Evolutionary conservation across 148 eudicot genomes (phyloP), one percentile per base, ranked within the genome.

Genomic region (Pharnaceum exiguum): DNA sequence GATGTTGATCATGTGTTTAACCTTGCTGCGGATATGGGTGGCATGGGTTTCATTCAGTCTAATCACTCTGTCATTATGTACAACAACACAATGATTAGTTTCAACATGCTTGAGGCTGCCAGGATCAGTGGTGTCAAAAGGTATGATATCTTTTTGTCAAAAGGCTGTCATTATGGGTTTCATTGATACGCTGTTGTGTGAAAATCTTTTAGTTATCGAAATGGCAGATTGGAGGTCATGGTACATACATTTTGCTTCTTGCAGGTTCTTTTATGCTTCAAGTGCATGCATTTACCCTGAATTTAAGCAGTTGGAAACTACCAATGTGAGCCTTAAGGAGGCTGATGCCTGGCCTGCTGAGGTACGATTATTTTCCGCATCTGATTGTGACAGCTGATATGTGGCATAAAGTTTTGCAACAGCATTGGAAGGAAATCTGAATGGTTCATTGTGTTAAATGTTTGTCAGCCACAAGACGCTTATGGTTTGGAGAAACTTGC

Each of bases 1-100:
- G 79, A 60, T 27, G 83, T 78, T 21, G 79, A 74, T 57, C 79
- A 78, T 64, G 83, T 78, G 59, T 78, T 78, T 68, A 78, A 78
- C 67, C 79, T 78, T 55, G 83, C 83, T 49, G 83, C 83, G 19
- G 83, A 78, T 56, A 78, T 78, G 83, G 79, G 83, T 60, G 83
- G 83, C 30, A 78, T 78, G 83, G 83, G 83, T 2, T 78, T 78
- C 60, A 78, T 78, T 23, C 83, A 78, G 59, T 78, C 79, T 2
- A 78, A 78, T 57, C 79, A 78, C 60, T 78, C 83, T 25, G 65
- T 75, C 46, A 78, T 78, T 27, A 75, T 78, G 83, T 78, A 78
- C 50, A 78, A 78, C 73, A 78, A 75, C 61, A 78, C 83, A 2
- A 78, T 78, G 83, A 78, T 78, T 57, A 78, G 83, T 49, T 78